These are phyloP conservation scores for Aristolochia californica DNA, from an alignment of 164 flowering plant genomes.

Conservation along the genomic window DNA sequence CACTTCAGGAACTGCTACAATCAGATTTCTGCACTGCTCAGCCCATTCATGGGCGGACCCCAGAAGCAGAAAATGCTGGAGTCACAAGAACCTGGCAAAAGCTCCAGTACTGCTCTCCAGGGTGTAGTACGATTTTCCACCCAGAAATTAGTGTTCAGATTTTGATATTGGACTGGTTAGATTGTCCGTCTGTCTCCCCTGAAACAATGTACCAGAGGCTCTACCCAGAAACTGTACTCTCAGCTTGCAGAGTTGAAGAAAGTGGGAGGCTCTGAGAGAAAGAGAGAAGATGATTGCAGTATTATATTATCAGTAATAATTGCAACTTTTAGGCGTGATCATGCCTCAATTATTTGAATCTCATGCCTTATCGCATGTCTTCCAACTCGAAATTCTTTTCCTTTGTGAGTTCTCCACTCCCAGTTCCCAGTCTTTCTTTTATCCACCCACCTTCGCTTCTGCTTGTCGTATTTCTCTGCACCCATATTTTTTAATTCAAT, in stretches of 20 bases:
- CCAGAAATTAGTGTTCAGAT: too few relatives aligned
- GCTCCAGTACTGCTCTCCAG: too few relatives aligned
- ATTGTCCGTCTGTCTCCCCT: too few relatives aligned
- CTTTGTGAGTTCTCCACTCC: conserved; percentile 17
- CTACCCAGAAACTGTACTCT: too few relatives aligned
- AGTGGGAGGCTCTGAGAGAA: conserved; percentile 3
- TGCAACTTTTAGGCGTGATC: conserved; percentile 15
- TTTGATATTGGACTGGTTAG: too few relatives aligned
- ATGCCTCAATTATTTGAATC: conserved; percentile 20
- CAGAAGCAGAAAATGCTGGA: too few relatives aligned
- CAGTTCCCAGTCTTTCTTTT: background rate
- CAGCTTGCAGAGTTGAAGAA: background rate
- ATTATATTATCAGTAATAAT: conserved; percentile 3
- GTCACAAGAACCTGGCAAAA: too few relatives aligned
- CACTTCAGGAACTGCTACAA: too few relatives aligned
- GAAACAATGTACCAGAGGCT: too few relatives aligned
- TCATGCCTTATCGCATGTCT: conserved; percentile 1
- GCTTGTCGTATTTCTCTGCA: conserved; percentile 13
- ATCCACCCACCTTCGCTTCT: conserved; percentile 7
- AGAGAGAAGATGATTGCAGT: background rate
- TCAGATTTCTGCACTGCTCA: too few relatives aligned
- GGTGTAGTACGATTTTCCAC: too few relatives aligned
- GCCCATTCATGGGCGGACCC: too few relatives aligned
- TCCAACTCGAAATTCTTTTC: conserved; percentile 10
- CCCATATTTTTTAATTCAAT: conserved; percentile 3